These are phyloP conservation scores for Pochonia chlamydosporia DNA, from an alignment of 2,329 filamentous ascomycete genomes.

Conservation along the genomic window DNA sequence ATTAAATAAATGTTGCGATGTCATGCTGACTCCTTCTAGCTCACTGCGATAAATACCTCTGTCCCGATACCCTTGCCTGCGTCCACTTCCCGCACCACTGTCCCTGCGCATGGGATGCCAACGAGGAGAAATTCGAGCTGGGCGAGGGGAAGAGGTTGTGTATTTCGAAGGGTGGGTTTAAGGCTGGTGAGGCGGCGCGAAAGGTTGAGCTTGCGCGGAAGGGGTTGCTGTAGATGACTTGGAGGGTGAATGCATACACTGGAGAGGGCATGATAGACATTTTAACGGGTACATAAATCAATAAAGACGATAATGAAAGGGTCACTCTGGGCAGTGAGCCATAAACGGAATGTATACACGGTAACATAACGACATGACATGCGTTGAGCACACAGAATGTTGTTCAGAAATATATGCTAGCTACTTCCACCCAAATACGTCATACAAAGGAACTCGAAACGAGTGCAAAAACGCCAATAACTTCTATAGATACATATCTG, in stretches of 20 bases:
- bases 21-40: constrained; percentile 39
- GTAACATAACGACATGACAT: no score
- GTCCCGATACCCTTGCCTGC: constrained; percentile 88
- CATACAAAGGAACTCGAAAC: neutral
- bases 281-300: no score
- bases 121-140: constrained; percentile 73
- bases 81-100: constrained; percentile 97
- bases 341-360: no score
- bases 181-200: constrained; percentile 61
- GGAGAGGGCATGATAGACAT: no score
- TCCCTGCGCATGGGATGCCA: constrained; percentile 74
- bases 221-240: constrained; percentile 50
- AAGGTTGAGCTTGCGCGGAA: constrained; percentile 79
- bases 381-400: no score
- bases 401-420: no score
- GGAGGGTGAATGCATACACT: neutral
- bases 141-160: constrained; percentile 69
- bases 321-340: no score
- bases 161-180: constrained; percentile 69
- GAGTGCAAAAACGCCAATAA: neutral
- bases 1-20: no score
- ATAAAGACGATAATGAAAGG: no score
- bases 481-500: neutral
- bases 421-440: no score
- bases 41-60: constrained; percentile 90